Evolutionary conservation across 2,329 filamentous ascomycete genomes (phyloP), one percentile per base, ranked within the genome.

Genomic region (Ambrosiella beaveri): DNA sequence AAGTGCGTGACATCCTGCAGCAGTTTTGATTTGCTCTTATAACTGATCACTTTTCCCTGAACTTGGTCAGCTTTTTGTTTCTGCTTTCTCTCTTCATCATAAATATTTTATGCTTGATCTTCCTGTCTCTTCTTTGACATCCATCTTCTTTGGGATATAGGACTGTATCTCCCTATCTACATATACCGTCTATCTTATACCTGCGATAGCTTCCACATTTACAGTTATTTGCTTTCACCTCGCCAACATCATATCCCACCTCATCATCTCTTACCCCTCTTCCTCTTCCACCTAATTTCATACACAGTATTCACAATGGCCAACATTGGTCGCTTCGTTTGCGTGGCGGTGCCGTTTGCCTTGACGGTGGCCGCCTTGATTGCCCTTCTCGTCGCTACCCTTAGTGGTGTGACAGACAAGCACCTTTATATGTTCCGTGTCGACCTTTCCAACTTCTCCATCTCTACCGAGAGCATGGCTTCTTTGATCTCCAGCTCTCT

Each of bases 271-370:
- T 45, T 51, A 35, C 7, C 17, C 47, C 19, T n/a, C 19, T 51
- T 35, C 44, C 27, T 8, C 47, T 35, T 19, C 47, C 15, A n/a
- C 9, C 13, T 9, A 54, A 36, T 12, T 27, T 27, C 27, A 4
- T 4, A 7, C 1, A 38, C 19, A n/a, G 17, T 35, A 17, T 37
- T 57, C 68, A 68, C 63, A 62, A 78, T 78, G 75, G 70, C 84
- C 72, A 57, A 57, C 47, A 76, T 79, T 67, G 90, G 88, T 64
- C 81, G 91, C 67, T 81, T 91, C 65, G 74, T 86, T 69, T 96
- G 89, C 73, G 93, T 97, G 71, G 80, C 86, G 71, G 75, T 89
- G 74, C 91, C 91, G 61, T 89, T 95, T 72, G 75, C 80, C 63
- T 78, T 95, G 66, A 91, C 88, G 17, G 72, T 93, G 65, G 85